A percentile compares a stretch with the other conserved stretches of the same genome.
phyloP scores from a whole-genome alignment of 768 basidiomycete genomes.

The Leccinum obscurum region DNA sequence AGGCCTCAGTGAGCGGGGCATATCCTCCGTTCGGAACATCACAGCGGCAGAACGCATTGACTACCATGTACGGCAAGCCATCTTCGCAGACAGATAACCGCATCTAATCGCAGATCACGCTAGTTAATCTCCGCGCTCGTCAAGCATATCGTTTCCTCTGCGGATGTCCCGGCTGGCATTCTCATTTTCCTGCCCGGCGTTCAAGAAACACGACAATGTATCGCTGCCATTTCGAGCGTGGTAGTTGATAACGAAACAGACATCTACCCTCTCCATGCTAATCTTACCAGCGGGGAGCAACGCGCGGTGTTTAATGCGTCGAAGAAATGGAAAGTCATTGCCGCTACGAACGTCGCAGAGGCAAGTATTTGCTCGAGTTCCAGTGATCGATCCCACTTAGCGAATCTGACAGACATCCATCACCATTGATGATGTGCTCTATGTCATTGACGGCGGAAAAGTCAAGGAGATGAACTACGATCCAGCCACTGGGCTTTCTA shows the following conservation, averaged over 20 bases:
- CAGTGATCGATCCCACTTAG: neutral
- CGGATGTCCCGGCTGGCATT: conserved; percentile 56
- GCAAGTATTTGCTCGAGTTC: conserved; percentile 36
- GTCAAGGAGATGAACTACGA: conserved; percentile 83
- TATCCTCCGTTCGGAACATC: conserved; percentile 60
- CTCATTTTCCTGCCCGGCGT: conserved; percentile 92
- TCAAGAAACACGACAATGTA: conserved; percentile 80
- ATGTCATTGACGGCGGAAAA: conserved; percentile 82
- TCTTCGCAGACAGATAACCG: neutral
- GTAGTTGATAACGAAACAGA: conserved; percentile 39
- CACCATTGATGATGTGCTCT: conserved; percentile 86
- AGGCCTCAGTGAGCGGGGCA: conserved; percentile 52
- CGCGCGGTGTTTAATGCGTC: conserved; percentile 67
- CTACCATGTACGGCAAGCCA: conserved; percentile 51
- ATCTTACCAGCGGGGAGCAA: conserved; percentile 84
- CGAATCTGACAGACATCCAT: conserved; percentile 67
- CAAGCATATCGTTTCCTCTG: conserved; percentile 55
- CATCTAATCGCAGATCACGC: neutral
- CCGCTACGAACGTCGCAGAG: conserved; percentile 91
- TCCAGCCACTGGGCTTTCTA: conserved; percentile 67
- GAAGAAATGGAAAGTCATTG: conserved; percentile 78
- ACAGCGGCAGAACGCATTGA: conserved; percentile 67
- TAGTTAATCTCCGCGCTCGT: conserved; percentile 71
- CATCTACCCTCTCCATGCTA: conserved; percentile 84
- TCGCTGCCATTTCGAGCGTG: conserved; percentile 51